A percentile compares a stretch with the other conserved stretches of the same genome.
Conservation (phyloP, 108 stramenopile genomes). For the Ochromonas danica region DNA sequence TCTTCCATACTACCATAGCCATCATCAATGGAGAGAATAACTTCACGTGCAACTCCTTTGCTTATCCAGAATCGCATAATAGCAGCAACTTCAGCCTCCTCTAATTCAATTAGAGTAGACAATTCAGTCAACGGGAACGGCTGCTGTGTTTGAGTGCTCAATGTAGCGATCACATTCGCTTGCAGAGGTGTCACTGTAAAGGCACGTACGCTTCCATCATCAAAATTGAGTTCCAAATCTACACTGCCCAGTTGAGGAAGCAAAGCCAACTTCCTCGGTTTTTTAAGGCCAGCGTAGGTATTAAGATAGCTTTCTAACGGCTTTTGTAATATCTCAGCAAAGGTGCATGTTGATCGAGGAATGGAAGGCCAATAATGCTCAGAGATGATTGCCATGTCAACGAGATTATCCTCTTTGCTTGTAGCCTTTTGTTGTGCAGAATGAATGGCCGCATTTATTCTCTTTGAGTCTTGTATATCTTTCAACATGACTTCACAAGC, state of each 20-base stretch:
- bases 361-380: conserved; percentile 96
- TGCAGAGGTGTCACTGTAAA: conserved; percentile 78
- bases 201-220: conserved; percentile 55
- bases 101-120: conserved; percentile 65
- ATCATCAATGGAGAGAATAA: conserved; percentile 33
- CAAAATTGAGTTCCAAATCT: conserved; percentile 80
- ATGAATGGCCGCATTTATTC: conserved; percentile 62
- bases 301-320: conserved; percentile 64
- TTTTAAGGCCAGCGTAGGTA: conserved; percentile 71
- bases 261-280: conserved; percentile 84
- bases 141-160: conserved; percentile 64
- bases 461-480: conserved; percentile 91
- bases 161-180: conserved; percentile 84
- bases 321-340: conserved; percentile 59
- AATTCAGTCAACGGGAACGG: conserved; percentile 70
- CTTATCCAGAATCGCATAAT: conserved; percentile 79
- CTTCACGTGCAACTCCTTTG: conserved; percentile 66
- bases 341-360: conserved; percentile 80
- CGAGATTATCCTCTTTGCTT: too few relatives aligned
- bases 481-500: conserved; percentile 96
- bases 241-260: conserved; percentile 78
- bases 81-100: conserved; percentile 66
- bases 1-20: conserved; percentile 37
- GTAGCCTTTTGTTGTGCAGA: neutral
- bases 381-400: conserved; percentile 81